These are phyloP conservation scores for Salix suchowensis DNA, from an alignment of 345 rosid genomes.

Conservation along the genomic window DNA sequence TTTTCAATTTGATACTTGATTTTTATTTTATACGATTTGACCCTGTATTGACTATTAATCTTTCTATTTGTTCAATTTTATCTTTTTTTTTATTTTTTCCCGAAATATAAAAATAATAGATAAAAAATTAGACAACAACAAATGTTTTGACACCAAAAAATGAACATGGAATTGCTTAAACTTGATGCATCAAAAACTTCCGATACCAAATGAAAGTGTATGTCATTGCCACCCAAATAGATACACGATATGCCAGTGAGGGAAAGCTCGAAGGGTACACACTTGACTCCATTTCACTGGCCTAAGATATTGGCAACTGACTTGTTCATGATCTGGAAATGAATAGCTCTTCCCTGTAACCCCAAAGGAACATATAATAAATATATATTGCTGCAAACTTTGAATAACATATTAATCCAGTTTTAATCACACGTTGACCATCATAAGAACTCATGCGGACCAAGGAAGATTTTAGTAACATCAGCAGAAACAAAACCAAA, in stretches of 20 bases:
- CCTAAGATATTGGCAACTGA: constrained; percentile 60
- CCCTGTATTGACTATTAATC: no score
- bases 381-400: not conserved
- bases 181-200: not conserved
- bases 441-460: not conserved
- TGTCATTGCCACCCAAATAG: not conserved
- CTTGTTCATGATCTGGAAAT: constrained; percentile 55
- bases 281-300: constrained; percentile 25
- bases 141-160: not conserved
- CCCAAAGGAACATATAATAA: not conserved
- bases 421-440: not conserved
- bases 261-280: constrained; percentile 1
- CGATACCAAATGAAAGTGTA: not conserved
- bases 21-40: no score
- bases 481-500: constrained; percentile 2
- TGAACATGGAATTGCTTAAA: not conserved
- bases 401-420: not conserved
- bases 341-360: constrained; percentile 69
- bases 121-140: no score
- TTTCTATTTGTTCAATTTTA: no score
- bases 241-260: not conserved
- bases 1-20: no score
- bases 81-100: no score
- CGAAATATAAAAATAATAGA: no score
- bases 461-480: not conserved